These are phyloP conservation scores for Podochytrium sp. DNA, from an alignment of 192 early-diverging fungal species.

Conservation along the genomic window DNA sequence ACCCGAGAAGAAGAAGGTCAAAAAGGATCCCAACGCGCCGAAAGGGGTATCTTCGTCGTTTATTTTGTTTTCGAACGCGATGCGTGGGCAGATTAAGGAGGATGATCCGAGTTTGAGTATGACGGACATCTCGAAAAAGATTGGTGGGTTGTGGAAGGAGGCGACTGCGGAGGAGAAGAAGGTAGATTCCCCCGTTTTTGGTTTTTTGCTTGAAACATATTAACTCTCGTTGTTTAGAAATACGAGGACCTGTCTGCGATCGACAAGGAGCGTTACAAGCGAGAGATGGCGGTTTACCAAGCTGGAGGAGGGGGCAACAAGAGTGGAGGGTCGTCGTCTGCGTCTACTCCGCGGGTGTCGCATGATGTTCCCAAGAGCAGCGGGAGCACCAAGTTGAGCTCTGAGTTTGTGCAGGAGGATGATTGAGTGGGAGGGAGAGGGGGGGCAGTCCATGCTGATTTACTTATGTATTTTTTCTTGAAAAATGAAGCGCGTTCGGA, in stretches of 20 bases:
- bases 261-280: constrained; percentile 51
- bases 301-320: background rate
- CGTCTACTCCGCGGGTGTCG: background rate
- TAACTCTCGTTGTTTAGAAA: constrained; percentile 13
- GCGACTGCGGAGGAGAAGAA: constrained; percentile 60
- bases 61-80: constrained; percentile 83
- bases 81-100: constrained; percentile 69
- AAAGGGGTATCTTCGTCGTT: constrained; percentile 85
- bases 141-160: constrained; percentile 74
- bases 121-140: constrained; percentile 66
- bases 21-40: constrained; percentile 84
- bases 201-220: background rate
- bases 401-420: constrained; percentile 23
- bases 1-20: constrained; percentile 58
- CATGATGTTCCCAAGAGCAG: background rate
- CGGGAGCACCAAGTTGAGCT: background rate
- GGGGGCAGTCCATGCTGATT: too few relatives aligned
- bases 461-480: too few relatives aligned
- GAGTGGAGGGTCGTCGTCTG: background rate
- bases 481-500: too few relatives aligned
- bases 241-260: constrained; percentile 46
- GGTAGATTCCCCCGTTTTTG: constrained; percentile 20
- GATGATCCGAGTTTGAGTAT: constrained; percentile 67
- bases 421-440: too few relatives aligned
- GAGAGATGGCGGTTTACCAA: constrained; percentile 41